A percentile compares a stretch with the other conserved stretches of the same genome.
Conservation (phyloP, 306 rosid species). For the Mimosa bimucronata region DNA sequence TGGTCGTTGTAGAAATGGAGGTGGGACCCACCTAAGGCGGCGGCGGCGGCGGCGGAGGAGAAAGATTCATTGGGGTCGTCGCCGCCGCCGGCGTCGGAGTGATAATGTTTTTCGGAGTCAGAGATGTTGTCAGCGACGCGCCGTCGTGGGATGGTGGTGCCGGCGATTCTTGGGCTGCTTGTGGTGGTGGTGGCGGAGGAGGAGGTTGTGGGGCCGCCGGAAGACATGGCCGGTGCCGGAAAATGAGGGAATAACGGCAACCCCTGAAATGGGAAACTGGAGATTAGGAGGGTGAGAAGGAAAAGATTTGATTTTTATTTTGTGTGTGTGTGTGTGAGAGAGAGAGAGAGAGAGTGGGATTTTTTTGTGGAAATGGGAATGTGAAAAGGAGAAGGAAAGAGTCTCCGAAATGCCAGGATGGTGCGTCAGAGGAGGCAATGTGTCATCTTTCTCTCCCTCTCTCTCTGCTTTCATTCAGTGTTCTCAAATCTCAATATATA, state of each 20-base stretch:
- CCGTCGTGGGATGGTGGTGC: constrained; percentile 55
- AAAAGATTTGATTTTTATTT: no score
- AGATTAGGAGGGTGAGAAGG: background rate
- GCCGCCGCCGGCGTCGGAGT: constrained; percentile 38
- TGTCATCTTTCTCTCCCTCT: constrained; percentile 19
- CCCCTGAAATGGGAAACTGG: background rate
- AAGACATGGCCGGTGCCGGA: constrained; percentile 52
- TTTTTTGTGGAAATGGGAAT: background rate
- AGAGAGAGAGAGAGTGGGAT: background rate
- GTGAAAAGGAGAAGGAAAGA: background rate
- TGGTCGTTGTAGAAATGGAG: constrained; percentile 27
- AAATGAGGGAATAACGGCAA: background rate
- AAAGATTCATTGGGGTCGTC: constrained; percentile 35
- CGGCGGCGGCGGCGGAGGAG: background rate
- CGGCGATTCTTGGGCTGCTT: constrained; percentile 62
- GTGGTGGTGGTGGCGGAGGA: constrained; percentile 40
- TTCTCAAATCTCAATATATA: background rate
- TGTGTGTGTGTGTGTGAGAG: background rate
- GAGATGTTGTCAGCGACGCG: constrained; percentile 52
- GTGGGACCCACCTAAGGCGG: constrained; percentile 46
- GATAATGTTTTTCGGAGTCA: constrained; percentile 49
- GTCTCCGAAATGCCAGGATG: constrained; percentile 30
- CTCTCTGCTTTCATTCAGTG: background rate
- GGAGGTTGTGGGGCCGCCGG: constrained; percentile 66
- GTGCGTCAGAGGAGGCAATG: constrained; percentile 9